Evolutionary conservation across 345 rosid genomes (phyloP), one percentile per base, ranked within the genome.

Genomic region (Salix brachista): DNA sequence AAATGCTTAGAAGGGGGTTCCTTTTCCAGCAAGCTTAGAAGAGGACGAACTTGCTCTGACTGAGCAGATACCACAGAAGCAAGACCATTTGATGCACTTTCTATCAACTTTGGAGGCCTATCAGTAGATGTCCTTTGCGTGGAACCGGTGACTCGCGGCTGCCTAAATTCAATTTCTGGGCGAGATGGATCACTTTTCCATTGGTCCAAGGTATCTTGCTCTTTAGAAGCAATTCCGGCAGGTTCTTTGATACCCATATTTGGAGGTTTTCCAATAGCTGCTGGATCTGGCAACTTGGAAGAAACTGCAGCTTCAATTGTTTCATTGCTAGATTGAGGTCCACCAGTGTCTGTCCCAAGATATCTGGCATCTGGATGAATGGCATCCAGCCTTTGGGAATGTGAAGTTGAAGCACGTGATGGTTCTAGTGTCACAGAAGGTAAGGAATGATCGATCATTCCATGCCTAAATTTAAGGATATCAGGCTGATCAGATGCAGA

Each of bases 11-110:
- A 93, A 72, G 96, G 98, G 30, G 99, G 98, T 86, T 96, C 99
- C 86, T 93, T 96, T 69, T 96, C 99, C 90, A 93, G 86, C 87
- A 96, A 90, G 91, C 97, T 96, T 76, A 96, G 93, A 80, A 96
- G 89, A 76, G 99, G 99, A 36, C 97, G 91, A 79, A 96, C 98
- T 86, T 91, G 96, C 75, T 93, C 98, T 52, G 90, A 82, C 65
- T 89, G 93, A 74, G 89, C 60, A 77, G 82, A 81, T 66, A 17
- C 56, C 25, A 83, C 60, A 75, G 84, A 50, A 39, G 90, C 76
- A 83, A 86, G 79, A 67, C 96, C 97, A 82, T 90, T 88, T 62
- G 90, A 88, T 67, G 85, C 77, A 76, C 85, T 85, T 70, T 93
- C 98, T 19, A 85, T 87, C 72, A 84, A 79, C 79, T 90, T 95